Base-by-base conservation (phyloP, 2,329 filamentous ascomycete species). In the Lachnellula hyalina region DNA sequence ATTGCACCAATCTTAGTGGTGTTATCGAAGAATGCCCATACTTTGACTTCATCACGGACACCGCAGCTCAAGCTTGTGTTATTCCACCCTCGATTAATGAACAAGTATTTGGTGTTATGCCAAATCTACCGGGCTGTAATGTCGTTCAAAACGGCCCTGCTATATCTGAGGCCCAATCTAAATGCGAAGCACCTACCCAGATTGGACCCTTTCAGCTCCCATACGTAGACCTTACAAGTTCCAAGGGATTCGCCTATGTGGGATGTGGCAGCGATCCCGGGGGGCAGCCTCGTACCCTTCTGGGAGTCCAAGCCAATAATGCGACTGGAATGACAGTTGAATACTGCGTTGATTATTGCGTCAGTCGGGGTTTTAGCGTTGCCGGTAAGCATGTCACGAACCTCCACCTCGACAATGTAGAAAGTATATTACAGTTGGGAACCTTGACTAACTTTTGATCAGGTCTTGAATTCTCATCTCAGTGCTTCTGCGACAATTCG, bases 261-360 rank as follows among this genome's bases (percentile, higher is more conserved):
- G 85, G 85, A 53, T 89, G 85, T 72, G 86, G 79, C 63, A 74
- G 72, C 28, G 79, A 81, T 57, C 64, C 72, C 53, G 71, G 71
- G 19, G 58, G 57, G 47, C 59, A 70, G 50, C 73, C 75, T 41
- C 74, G 73, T 48, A 73, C 79, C 25, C 71, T 82, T 47, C 71
- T 71, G 25, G 65, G 72, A 32, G 54, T 63, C 6, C 28, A 49
- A n/a, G 34, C 23, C 23, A 12, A 41, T 19, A 42, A 48, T 25
- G 15, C 19, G 5, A 41, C 38, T 5, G 34, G 19, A 14, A 54
- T 57, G 55, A 54, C 55, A 5, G 34, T 57, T 9, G 40, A 57
- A 19, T 51, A 35, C 14, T 55, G 53, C 41, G 40, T 53, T 28
- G 53, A 55, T 48, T 53, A 50, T 36, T 53, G 53, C 35, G 36